Evolutionary conservation across 768 basidiomycete species (phyloP), one percentile per base, ranked within the genome.

Genomic region (Boletus subcaerulescens): DNA sequence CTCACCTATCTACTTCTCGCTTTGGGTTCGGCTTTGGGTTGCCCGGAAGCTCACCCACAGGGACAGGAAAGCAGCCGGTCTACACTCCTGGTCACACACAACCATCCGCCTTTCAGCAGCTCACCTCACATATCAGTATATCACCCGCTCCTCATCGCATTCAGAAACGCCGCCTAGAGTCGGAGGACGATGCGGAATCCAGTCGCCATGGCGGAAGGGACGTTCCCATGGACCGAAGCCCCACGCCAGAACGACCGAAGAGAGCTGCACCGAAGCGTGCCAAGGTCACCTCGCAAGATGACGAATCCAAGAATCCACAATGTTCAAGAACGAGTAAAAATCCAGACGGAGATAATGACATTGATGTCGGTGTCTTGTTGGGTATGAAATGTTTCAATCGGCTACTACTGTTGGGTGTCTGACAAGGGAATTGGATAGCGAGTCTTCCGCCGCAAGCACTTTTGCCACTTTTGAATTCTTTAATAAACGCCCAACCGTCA

Each of bases 151-250:
- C 62, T 24, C 66, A 69, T n/a, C 79, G 83, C 46, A 65, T 71
- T 15, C 78, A 80, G 69, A 89, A 91, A 71, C 76, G 91, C 57
- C 75, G 86, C 39, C 76, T 79, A 55, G 90, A 92, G 50, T 68
- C 73, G 2, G 89, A 91, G 18, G 88, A 90, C n/a, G 84, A 87
- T 29, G 66, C 72, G 4, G 80, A 82, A 53, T 70, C 72, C 24
- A 71, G 60, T 49, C 72, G 60, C 43, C 65, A 53, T 48, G 59
- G 43, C 6, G 64, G 66, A 26, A 71, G 80, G 54, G 89, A 91
- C 60, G 80, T 87, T 49, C 78, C 84, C 15, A 93, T 93, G 91
- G 91, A 91, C 68, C 79, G 88, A 56, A 91, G 89, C 60, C 89
- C 91, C 9, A 91, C 91, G 3, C 88, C 90, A 15, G 91, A 93